Conservation (phyloP, 345 rosid genomes). For the Barbarea vulgaris region DNA sequence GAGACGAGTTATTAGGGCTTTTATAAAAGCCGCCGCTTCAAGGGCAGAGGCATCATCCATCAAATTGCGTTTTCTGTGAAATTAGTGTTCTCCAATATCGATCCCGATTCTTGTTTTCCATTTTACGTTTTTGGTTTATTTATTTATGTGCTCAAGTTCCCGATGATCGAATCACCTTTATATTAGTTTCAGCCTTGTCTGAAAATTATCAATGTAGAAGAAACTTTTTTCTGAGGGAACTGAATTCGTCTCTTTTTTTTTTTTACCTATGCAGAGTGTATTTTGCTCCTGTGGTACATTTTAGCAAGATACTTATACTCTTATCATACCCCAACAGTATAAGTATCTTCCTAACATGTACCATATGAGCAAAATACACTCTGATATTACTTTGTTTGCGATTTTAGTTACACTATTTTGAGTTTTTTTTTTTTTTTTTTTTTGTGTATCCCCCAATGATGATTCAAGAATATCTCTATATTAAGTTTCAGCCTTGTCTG, state of each 20-base stretch:
- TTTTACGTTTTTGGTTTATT: neutral
- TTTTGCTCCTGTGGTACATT: too few relatives aligned
- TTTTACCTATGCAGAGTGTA: too few relatives aligned
- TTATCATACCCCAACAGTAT: too few relatives aligned
- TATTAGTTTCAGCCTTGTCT: slow-evolving; percentile 42
- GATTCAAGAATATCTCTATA: slow-evolving; percentile 34
- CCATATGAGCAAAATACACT: too few relatives aligned
- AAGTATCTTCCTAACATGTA: too few relatives aligned
- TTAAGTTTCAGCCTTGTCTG: slow-evolving; percentile 47
- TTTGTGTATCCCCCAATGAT: slow-evolving; percentile 18
- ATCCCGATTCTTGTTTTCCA: neutral
- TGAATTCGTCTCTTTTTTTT: neutral
- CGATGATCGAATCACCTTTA: slow-evolving; percentile 29
- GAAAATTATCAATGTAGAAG: slow-evolving; percentile 26
- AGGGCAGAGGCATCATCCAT: neutral
- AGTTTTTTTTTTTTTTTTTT: too few relatives aligned
- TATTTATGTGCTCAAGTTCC: slow-evolving; percentile 1
- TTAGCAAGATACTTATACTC: too few relatives aligned
- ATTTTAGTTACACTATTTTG: neutral
- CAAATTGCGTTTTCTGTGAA: neutral
- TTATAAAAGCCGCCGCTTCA: slow-evolving; percentile 39
- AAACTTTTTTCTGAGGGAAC: slow-evolving; percentile 32
- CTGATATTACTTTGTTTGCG: too few relatives aligned
- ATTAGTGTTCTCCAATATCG: neutral
- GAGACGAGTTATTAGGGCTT: slow-evolving; percentile 24